Evolutionary conservation across 306 rosid species (phyloP), one percentile per base, ranked within the genome.

Genomic region (Betula pendula): DNA sequence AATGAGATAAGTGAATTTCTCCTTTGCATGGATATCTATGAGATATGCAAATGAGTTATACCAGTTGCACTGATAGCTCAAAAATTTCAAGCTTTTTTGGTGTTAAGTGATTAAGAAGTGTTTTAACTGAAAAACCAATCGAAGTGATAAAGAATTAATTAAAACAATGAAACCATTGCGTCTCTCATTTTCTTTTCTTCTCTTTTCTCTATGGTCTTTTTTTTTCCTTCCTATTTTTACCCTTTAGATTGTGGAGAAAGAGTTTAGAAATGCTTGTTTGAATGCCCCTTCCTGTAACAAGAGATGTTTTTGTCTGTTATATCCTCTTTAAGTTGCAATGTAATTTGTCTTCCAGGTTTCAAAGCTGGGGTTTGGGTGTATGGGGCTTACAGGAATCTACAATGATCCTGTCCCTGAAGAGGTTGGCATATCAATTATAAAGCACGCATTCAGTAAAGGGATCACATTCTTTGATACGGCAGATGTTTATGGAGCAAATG

Each of bases 401-500:
- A 85, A 81, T 47, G 80, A 70, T 49, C 90, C 94, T 38, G 15
- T 90, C 35, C 68, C 92, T 16, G 89, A 93, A 53, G 87, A 90
- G 69, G 87, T 52, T 68, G 93, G 83, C 20, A 82, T 88, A 33
- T 84, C 88, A 2, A 27, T 90, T 19, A 82, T 93, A 38, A 89
- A 89, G n/a, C 19, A 90, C 17, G 94, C 96, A 0, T 93, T 87
- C 81, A 68, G 17, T 48, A 75, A 80, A 47, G 96, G 96, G 2
- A 81, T 92, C 70, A 92, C 96, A 1, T 92, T 92, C 80, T 92
- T 90, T 63, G 94, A 92, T 52, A 87, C 94, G 6, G 75, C 97
- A 17, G 91, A 90, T 70, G 3, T 48, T 27, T 93, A 89, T 81
- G 96, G 96, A 71, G 75, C 72, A 4, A 51, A 79, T 80, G 75